Base-by-base conservation (phyloP, 2,329 filamentous ascomycete species). In the Alternaria longipes region DNA sequence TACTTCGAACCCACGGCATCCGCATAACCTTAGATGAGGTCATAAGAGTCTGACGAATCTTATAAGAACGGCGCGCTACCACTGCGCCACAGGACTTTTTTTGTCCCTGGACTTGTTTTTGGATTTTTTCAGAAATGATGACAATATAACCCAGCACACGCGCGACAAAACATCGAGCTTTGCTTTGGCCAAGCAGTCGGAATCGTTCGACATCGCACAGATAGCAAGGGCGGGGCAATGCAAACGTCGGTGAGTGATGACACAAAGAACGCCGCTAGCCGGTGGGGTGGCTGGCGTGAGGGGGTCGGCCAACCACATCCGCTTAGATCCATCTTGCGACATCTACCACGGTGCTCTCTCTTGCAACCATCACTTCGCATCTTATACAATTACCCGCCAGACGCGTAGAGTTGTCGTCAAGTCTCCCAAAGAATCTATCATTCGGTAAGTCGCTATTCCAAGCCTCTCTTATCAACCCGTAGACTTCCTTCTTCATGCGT, bases 21-120 rank as follows among this genome's bases (percentile, higher is more conserved):
- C 78, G 79, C 79, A 80, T 81, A 75, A 77, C 76, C 71, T 64
- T 66, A 49, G 74, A 71, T 69, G 64, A 70, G 58, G 68, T 69
- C 74, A 76, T 75, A 76, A 66, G 65, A 68, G 59, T 76, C 74
- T 73, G 71, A 75, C 71, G 70, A 75, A 63, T 63, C 66, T 72
- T 82, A 82, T 81, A 81, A 82, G 81, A 80, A 81, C 80, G 78
- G 78, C 80, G 79, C 80, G 80, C 80, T 82, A 82, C 81, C 80
- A 81, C 81, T 81, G 80, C 80, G 80, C 80, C 79, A 82, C 73
- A 75, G 74, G 74, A 77, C 71, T 77, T 62, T 52, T 22, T 22
- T 55, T 45, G 36, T 55, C 60, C 63, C 57, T 58, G 65, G 65
- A 64, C 59, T 63, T 26, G 58, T 56, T 67, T 70, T 70, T 67